Percentiles rank a stretch among this genome's conserved stretches.
phyloP scores from a whole-genome alignment of 1,284 basidiomycete species.

The Rhodotorula sp. region DNA sequence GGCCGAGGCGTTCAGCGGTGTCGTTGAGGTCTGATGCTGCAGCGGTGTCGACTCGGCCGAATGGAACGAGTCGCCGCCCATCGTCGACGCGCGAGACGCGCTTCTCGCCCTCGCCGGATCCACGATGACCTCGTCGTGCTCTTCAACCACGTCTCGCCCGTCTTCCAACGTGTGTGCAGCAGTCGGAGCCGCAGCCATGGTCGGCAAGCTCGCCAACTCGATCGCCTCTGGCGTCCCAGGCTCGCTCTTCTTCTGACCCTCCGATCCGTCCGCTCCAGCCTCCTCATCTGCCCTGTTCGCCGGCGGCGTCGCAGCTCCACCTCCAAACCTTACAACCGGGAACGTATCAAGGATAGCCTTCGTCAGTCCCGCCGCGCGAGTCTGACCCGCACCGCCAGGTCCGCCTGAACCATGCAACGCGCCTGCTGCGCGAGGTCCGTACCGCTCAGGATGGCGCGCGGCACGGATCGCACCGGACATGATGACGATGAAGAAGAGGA shows the following conservation, averaged over 20 bases:
- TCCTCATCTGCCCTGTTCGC: conserved; percentile 11
- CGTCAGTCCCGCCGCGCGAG: conserved; percentile 72
- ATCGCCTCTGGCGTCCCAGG: neutral
- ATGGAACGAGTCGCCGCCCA: neutral
- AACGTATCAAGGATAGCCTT: conserved; percentile 91
- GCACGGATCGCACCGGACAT: conserved; percentile 76
- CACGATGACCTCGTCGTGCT: conserved; percentile 3
- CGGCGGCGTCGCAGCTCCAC: conserved; percentile 8
- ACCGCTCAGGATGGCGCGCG: conserved; percentile 82
- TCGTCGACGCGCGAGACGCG: neutral
- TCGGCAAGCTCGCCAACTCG: conserved; percentile 9
- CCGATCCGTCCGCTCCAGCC: conserved; percentile 1
- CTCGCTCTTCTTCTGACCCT: conserved; percentile 4
- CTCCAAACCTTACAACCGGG: conserved; percentile 78
- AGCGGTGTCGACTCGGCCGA: neutral
- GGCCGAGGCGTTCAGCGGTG: neutral
- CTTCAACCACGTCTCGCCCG: neutral
- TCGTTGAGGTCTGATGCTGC: neutral
- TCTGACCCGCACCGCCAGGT: conserved; percentile 57
- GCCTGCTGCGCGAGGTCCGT: conserved; percentile 63
- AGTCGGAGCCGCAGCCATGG: neutral
- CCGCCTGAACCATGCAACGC: conserved; percentile 35
- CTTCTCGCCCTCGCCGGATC: neutral
- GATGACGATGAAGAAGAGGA: conserved; percentile 72
- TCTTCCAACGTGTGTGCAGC: neutral